phyloP scores from a whole-genome alignment of 768 basidiomycete genomes.

The Obba rivulosa region DNA sequence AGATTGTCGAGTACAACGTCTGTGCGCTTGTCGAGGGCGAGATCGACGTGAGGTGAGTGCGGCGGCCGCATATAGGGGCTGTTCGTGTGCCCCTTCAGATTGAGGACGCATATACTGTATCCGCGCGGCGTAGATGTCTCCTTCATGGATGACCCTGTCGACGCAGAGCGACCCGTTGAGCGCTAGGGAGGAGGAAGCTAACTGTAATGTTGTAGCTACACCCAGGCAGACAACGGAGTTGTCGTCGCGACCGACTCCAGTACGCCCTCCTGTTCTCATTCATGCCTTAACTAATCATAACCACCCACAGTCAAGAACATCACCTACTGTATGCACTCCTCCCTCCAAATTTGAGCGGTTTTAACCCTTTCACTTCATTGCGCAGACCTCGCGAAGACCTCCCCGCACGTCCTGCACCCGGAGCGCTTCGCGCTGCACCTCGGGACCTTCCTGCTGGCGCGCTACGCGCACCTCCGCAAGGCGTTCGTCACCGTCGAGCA shows the following conservation, averaged over 20 bases:
- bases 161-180: too few species aligned
- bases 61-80: too few species aligned
- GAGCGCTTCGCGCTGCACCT: constrained; percentile 88
- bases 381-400: constrained; percentile 80
- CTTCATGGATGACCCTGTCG: background rate
- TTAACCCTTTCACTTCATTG: background rate
- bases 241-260: constrained; percentile 92
- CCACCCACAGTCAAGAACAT: constrained; percentile 32
- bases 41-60: constrained; percentile 68
- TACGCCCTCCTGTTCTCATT: constrained; percentile 30
- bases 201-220: constrained; percentile 74
- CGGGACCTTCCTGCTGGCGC: constrained; percentile 74
- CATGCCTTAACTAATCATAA: background rate
- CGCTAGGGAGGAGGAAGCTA: too few species aligned
- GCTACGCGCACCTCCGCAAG: constrained; percentile 71
- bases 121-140: background rate
- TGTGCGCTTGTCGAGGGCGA: constrained; percentile 77
- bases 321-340: constrained; percentile 24
- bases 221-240: constrained; percentile 80
- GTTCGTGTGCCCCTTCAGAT: background rate
- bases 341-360: background rate
- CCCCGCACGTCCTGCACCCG: constrained; percentile 78
- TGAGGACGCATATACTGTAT: background rate
- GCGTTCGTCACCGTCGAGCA: constrained; percentile 69
- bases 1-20: constrained; percentile 83